A percentile compares a stretch with the other conserved stretches of the same genome.
phyloP scores from a whole-genome alignment of 2,329 filamentous ascomycete genomes.

The Tolypocladium amazonense region DNA sequence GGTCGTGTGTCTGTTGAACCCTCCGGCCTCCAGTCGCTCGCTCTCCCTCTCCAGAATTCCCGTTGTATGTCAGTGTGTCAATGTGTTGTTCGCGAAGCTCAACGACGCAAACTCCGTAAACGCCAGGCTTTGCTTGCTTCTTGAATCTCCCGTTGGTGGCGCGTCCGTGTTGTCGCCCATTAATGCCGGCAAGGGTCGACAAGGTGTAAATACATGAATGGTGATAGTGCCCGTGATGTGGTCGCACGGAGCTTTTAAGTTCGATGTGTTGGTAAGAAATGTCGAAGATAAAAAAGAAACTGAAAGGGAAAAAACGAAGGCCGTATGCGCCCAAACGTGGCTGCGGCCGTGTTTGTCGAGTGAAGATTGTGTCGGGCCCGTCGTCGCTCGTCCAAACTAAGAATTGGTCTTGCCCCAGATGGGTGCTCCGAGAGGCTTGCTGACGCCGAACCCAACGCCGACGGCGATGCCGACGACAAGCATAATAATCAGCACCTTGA shows the following conservation, averaged over 20 bases:
- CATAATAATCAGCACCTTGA: constrained; percentile 42
- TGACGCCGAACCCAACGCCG: constrained; percentile 48
- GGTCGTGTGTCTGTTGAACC: too few relatives aligned
- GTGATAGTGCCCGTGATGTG: neutral
- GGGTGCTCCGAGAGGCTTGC: constrained; percentile 47
- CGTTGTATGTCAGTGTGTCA: neutral
- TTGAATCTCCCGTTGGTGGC: neutral
- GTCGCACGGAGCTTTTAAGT: neutral
- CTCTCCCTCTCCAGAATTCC: neutral
- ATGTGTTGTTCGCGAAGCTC: neutral
- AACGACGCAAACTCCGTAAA: constrained; percentile 2
- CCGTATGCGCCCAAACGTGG: neutral
- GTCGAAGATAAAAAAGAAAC: neutral
- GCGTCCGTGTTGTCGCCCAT: neutral
- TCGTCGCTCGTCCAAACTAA: neutral
- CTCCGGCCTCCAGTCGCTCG: neutral
- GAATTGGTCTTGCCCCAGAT: constrained; percentile 33
- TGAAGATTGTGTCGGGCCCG: neutral
- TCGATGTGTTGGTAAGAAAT: neutral
- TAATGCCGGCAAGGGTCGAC: neutral
- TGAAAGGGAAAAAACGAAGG: neutral
- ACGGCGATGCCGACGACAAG: constrained; percentile 43
- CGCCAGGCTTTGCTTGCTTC: constrained; percentile 2
- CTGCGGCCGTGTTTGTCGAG: neutral
- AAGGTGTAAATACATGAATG: neutral